Conservation (phyloP, 768 basidiomycete species). For the Nidularia pulvinata region DNA sequence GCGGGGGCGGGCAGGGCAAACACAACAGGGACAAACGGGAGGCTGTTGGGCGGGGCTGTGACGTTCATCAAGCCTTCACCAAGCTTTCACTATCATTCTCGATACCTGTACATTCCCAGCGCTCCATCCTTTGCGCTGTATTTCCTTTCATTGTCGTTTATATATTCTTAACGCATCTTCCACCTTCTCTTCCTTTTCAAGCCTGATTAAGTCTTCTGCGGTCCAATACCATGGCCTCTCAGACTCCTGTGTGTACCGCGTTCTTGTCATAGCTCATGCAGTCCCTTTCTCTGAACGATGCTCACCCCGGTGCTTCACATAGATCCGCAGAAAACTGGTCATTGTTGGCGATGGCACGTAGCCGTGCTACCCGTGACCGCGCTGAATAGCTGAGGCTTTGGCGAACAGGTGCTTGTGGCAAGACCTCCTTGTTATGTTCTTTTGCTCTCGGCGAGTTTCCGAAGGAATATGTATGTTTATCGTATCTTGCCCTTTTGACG, state of each 20-base stretch:
- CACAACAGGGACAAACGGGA: constrained; percentile 13
- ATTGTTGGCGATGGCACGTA: constrained; percentile 94
- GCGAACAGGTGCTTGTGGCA: constrained; percentile 86
- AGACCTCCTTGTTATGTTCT: constrained; percentile 89
- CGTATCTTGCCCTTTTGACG: constrained; percentile 5
- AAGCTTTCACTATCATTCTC: background rate
- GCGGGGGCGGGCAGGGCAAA: background rate
- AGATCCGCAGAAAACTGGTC: constrained; percentile 96
- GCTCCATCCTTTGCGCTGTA: too few species aligned
- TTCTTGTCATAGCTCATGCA: constrained; percentile 3
- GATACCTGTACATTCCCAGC: too few species aligned
- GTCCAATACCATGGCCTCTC: constrained; percentile 36
- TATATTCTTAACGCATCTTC: constrained; percentile 11
- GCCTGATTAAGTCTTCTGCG: too few species aligned
- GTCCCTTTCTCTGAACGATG: constrained; percentile 1
- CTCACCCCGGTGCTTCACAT: constrained; percentile 8
- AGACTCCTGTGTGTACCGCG: constrained; percentile 53
- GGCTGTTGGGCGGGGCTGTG: constrained; percentile 4
- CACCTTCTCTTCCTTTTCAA: background rate
- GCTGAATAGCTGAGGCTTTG: constrained; percentile 15
- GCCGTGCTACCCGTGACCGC: constrained; percentile 7
- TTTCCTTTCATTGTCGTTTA: too few species aligned
- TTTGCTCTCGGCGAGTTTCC: constrained; percentile 96
- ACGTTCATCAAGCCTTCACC: background rate
- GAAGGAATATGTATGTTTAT: constrained; percentile 84